Evolutionary conservation across 148 eudicot species (phyloP).

Genomic region (Pharnaceum exiguum): DNA sequence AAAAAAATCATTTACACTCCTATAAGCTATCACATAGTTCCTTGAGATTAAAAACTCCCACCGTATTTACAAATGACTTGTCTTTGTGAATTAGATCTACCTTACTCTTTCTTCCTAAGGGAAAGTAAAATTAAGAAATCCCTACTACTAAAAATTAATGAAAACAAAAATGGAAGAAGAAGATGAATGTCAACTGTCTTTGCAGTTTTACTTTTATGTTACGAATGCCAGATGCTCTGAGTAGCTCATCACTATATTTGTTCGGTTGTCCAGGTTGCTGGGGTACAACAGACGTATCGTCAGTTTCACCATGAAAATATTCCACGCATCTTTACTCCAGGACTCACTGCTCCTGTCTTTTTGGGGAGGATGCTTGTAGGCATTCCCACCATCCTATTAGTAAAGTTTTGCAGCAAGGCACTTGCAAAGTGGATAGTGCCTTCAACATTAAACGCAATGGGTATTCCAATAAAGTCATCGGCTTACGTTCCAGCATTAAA

Average conservation of each 20-base stretch:
- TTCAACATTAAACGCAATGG: conserved; percentile 59
- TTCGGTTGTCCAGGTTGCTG: conserved; percentile 56
- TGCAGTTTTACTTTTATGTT: too few relatives aligned
- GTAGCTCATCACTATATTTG: not conserved
- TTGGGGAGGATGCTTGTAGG: conserved; percentile 69
- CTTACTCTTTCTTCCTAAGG: too few relatives aligned
- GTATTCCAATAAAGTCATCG: conserved; percentile 74
- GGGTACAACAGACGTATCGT: conserved; percentile 77
- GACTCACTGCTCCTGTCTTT: conserved; percentile 52
- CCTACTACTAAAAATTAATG: too few relatives aligned
- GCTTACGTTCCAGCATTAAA: conserved; percentile 56
- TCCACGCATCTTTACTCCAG: conserved; percentile 62
- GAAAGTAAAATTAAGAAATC: too few relatives aligned
- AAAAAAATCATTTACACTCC: too few relatives aligned
- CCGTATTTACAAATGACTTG: too few relatives aligned
- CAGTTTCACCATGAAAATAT: conserved; percentile 86
- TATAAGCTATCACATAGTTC: too few relatives aligned
- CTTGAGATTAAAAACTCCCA: too few relatives aligned
- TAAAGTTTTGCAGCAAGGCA: conserved; percentile 91
- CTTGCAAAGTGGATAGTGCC: conserved; percentile 92
- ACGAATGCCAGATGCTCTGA: not conserved
- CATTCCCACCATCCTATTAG: conserved; percentile 79
- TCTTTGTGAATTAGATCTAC: too few relatives aligned
- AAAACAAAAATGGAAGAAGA: too few relatives aligned
- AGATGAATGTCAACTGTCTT: too few relatives aligned